phyloP scores from a whole-genome alignment of 257 asterid species.

The Solanum dulcamara region DNA sequence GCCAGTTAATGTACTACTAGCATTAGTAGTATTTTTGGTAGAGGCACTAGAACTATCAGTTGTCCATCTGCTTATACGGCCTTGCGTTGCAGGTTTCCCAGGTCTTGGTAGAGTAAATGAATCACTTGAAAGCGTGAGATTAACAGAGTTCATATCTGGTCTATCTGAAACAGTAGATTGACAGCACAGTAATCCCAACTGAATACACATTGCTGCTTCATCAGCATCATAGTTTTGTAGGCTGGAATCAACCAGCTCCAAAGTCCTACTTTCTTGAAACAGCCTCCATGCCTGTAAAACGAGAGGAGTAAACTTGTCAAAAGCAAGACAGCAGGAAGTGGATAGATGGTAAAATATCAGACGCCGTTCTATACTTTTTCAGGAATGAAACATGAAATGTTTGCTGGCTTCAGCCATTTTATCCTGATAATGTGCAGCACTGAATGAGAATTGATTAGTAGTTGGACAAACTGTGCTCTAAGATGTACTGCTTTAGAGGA shows the following conservation, averaged over 20 bases:
- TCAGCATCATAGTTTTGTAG: slow-evolving; percentile 27
- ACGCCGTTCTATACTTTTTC: neutral
- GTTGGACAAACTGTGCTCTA: neutral
- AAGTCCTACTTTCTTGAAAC: slow-evolving; percentile 29
- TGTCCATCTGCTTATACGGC: slow-evolving; percentile 50
- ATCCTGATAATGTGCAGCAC: neutral
- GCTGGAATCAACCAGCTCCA: slow-evolving; percentile 43
- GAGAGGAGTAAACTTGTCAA: neutral
- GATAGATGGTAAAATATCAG: neutral
- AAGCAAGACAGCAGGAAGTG: neutral
- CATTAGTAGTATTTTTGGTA: slow-evolving; percentile 33
- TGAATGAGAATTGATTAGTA: neutral
- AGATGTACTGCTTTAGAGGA: neutral
- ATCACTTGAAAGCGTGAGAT: slow-evolving; percentile 51
- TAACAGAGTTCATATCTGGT: slow-evolving; percentile 61
- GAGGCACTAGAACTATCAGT: slow-evolving; percentile 33
- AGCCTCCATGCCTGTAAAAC: slow-evolving; percentile 48
- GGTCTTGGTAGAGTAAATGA: slow-evolving; percentile 59
- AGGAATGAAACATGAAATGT: neutral
- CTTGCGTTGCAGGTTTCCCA: slow-evolving; percentile 66
- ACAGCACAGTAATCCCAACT: slow-evolving; percentile 71
- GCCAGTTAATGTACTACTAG: slow-evolving; percentile 24
- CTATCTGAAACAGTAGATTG: slow-evolving; percentile 58
- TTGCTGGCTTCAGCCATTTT: neutral
- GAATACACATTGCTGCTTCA: slow-evolving; percentile 60